Conservation (phyloP, 441 rosid genomes). For the Biscutella laevigata region DNA sequence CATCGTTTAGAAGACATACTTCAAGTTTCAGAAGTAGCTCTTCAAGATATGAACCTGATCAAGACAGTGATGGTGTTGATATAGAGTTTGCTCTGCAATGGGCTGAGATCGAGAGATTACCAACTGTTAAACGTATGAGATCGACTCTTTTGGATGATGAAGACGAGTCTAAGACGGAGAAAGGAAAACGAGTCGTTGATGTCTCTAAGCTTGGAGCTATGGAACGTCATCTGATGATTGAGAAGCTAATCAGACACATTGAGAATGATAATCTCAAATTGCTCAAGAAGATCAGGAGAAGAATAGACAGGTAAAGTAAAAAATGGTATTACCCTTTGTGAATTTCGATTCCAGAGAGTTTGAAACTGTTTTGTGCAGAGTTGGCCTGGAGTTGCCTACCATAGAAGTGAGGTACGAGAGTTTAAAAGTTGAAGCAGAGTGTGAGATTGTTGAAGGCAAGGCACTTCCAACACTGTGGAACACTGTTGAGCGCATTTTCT, state of each 20-base stretch:
- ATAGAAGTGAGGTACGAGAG: constrained; percentile 39
- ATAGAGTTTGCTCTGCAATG: constrained; percentile 37
- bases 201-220: constrained; percentile 36
- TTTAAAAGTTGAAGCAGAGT: constrained; percentile 38
- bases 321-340: not conserved
- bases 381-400: constrained; percentile 39
- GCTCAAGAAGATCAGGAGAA: constrained; percentile 35
- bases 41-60: constrained; percentile 19
- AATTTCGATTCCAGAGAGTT: not conserved
- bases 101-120: constrained; percentile 52
- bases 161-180: constrained; percentile 11
- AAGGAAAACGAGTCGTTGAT: constrained; percentile 35
- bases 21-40: constrained; percentile 35
- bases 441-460: constrained; percentile 43
- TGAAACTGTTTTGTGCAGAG: constrained; percentile 30
- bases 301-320: constrained; percentile 35
- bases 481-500: constrained; percentile 25
- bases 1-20: constrained; percentile 31
- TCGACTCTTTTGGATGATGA: constrained; percentile 31
- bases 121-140: constrained; percentile 40
- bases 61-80: constrained; percentile 24
- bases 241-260: constrained; percentile 43
- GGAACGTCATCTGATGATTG: constrained; percentile 37
- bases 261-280: constrained; percentile 47
- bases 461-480: constrained; percentile 58